Conservation (phyloP, 2,329 filamentous ascomycete species). For the Penicillium occitanis region DNA sequence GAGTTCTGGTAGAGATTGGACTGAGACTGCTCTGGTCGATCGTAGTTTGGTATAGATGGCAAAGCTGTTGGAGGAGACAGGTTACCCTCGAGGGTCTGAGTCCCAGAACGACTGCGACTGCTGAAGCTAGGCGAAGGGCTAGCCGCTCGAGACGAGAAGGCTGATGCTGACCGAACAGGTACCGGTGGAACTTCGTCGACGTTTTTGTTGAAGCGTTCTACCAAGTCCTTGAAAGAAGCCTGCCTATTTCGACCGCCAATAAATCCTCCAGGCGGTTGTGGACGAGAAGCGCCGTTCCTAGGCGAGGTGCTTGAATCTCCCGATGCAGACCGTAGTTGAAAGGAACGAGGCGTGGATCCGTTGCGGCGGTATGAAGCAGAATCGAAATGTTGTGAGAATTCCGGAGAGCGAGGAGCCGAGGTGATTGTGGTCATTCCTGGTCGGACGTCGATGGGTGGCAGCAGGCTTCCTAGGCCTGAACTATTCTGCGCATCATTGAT, state of each 20-base stretch:
- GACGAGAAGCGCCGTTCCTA: conserved; percentile 25
- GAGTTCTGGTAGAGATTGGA: conserved; percentile 2
- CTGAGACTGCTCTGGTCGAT: conserved; percentile 1
- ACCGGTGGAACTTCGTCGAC: conserved; percentile 47
- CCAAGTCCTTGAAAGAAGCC: conserved; percentile 76
- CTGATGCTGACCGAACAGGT: conserved; percentile 36
- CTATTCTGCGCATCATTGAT: conserved; percentile 32
- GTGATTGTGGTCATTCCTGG: conserved; percentile 27
- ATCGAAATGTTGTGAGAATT: conserved; percentile 28
- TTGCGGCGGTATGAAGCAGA: conserved; percentile 26
- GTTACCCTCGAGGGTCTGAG: conserved; percentile 21
- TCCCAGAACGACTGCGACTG: conserved; percentile 29
- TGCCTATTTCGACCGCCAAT: conserved; percentile 44
- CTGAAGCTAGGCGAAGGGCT: conserved; percentile 36
- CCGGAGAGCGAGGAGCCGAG: conserved; percentile 19
- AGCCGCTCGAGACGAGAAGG: conserved; percentile 36
- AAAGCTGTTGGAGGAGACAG: conserved; percentile 25
- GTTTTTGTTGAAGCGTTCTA: conserved; percentile 73
- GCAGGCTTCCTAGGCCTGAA: conserved; percentile 26
- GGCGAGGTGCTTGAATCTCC: conserved; percentile 29
- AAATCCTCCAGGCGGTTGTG: conserved; percentile 22
- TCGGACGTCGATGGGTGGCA: conserved; percentile 24
- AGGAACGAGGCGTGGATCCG: conserved; percentile 23
- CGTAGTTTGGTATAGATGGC: conserved; percentile 18
- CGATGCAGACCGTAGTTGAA: conserved; percentile 35